Evolutionary conservation across 1,284 basidiomycete genomes (phyloP), one percentile per base, ranked within the genome.

Genomic region (Veloboletus limbatus): DNA sequence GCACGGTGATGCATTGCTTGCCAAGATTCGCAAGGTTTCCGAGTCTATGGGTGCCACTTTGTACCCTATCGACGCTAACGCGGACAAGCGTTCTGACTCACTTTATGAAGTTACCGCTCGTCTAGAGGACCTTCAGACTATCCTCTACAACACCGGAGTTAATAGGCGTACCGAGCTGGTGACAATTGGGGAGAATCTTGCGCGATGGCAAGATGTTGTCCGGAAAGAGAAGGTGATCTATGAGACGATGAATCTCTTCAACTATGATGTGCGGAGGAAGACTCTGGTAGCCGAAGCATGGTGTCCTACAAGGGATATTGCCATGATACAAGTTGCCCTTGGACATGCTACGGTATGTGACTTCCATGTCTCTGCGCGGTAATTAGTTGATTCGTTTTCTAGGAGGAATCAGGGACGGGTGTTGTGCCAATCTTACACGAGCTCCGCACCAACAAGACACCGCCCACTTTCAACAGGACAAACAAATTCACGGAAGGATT

Each of bases 401-500:
- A 91, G 88, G 95, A 98, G 67, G 90, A 91, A 48, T 93, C 95
- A 43, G 95, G 94, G 27, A 96, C 95, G 0, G 89, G 79, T 33
- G 82, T 98, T 18, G 89, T 93, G 6, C 92, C 96, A 8, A 93
- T 99, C 53, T 72, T 99, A 38, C 90, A 96, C 54, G 95, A 96
- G 69, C 75, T 98, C 11, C 82, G 79, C 52, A 97, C 95, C 22
- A 84, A 78, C 68, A 93, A 92, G 74, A 91, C 85, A 10, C 97
- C 97, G 9, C 97, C 97, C 1, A 99, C 97, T 2, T 99, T 90
- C 77, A 85, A 92, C 60, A 85, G 92, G 42, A 96, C 91, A 41
- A 96, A 96, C 76, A 95, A 92, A 70, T 97, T 99, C 65, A 99
- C 97, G 5, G 90, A 92, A 66, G 96, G 88, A 14, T 98, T 96